These are phyloP conservation scores for Dissophora globulifera DNA, from an alignment of 192 early-diverging fungal species.

Conservation along the genomic window DNA sequence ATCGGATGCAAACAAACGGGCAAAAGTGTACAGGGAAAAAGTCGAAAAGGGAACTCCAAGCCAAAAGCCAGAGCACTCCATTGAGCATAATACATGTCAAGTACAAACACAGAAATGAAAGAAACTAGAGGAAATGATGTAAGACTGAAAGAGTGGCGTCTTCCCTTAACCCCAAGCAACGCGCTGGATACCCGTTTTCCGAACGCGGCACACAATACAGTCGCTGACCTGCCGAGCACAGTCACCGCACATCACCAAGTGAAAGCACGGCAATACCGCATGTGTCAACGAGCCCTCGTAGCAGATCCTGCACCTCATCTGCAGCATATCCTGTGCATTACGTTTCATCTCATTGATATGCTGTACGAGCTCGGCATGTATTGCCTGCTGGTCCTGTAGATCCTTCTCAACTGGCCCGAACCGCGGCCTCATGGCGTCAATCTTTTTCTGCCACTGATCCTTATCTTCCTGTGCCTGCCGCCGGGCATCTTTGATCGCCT, in stretches of 20 bases:
- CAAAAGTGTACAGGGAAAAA: no score
- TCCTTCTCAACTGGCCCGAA: neutral
- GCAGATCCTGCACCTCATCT: conserved; percentile 57
- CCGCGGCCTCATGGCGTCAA: neutral
- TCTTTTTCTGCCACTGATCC: neutral
- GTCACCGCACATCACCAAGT: conserved; percentile 51
- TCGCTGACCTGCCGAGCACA: conserved; percentile 48
- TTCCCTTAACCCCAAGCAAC: neutral
- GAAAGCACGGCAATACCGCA: conserved; percentile 54
- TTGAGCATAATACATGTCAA: no score
- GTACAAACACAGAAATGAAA: no score
- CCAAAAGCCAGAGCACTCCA: no score
- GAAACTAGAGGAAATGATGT: no score
- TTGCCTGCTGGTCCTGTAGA: neutral
- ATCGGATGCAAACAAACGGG: no score
- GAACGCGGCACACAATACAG: conserved; percentile 51
- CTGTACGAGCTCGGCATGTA: neutral
- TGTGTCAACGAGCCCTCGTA: conserved; percentile 46
- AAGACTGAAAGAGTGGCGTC: no score
- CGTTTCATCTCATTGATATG: conserved; percentile 3
- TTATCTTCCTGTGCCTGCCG: neutral
- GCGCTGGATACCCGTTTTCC: conserved; percentile 30
- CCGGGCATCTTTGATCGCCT: conserved; percentile 10
- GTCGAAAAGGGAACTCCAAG: no score
- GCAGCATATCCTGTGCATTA: conserved; percentile 9